Evolutionary conservation across 139 green algal genomes (phyloP), one percentile per base, ranked within the genome.

Genomic region (Micractinium sp.): DNA sequence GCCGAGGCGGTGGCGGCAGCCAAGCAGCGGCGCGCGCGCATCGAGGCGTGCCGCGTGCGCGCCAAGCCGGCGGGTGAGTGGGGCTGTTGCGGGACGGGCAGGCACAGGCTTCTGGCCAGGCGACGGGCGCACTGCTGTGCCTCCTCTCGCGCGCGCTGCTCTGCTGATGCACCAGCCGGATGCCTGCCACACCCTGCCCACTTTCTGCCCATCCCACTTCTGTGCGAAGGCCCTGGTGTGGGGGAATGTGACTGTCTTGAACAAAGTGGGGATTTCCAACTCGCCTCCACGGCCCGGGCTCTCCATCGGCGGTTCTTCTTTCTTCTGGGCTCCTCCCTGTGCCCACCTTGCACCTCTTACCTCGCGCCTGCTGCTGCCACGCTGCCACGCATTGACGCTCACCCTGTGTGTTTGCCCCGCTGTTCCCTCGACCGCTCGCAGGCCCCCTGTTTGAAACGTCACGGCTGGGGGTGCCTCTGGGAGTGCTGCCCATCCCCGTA

Each of bases 1-100:
- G 75, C 63, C 12, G 90, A 87, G 38, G 90, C 88, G 25, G 87
- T 94, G 61, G 91, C 73, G 19, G 83, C 89, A 25, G 92, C 92
- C 27, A 33, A 23, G 38, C n/a, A 56, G 63, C 77, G 86, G 60
- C 56, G 63, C 33, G 33, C 29, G 86, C 77, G 63, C 38, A 35
- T 69, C 25, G 86, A 86, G 78, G 78, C 77, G 27, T 38, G 33
- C 3, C 77, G 86, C 29, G 78, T 84, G 29, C 86, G 86, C 19
- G 38, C 78, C 31, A 38, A 18, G 36, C 78, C 77, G 1, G 61
- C 36, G 19, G 86, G 86, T 89, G 56, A 61, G 86, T 39, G 29
- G 0, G 12, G 0, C 53, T 74, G 0, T 23, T 16, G 23, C 13
- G 9, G 14, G 23, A 15, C 14, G 27, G 18, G 75, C 75, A 5